Evolutionary conservation across 257 asterid genomes (phyloP), one percentile per base, ranked within the genome.

Genomic region (Cinchona pubescens): DNA sequence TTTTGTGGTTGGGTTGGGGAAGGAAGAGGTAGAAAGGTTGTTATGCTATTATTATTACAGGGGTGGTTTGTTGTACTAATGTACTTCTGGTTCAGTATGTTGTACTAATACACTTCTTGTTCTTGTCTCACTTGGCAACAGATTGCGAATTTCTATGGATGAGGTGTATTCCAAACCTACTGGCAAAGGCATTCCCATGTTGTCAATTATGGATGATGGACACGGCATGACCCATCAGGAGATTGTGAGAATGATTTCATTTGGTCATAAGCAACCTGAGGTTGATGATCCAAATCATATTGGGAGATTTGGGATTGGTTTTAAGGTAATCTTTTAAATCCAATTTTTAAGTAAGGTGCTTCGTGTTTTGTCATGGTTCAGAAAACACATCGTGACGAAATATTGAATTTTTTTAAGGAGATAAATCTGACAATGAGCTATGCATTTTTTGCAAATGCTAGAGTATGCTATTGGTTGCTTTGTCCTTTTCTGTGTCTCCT

Each of bases 251-350:
- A 90, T 91, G 97, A 63, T 91, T 76, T 82, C 94, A 51, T 90
- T 91, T 85, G 97, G 97, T 66, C 97, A 87, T 74, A 82, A 63
- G 46, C 91, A 86, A 80, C 83, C 88, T 62, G 87, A 80, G 67
- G 74, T 60, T 27, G 89, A 83, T 79, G 89, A 87, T 68, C 82
- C 87, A 23, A 75, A 91, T 78, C 90, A 69, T 62, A 88, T 91
- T 42, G 96, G 96, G 65, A 90, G 85, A 84, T 91, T 88, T 74
- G 97, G 97, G 67, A 84, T 91, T 84, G 97, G 97, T 65, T 91
- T 91, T 76, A 91, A 91, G 97, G 97, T 91, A 79, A 30, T 63
- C 42, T 46, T 40, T 16, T 42, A 9, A 63, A 40, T 34, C 7
- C 70, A 35, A 11, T 11, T 51, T 42, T 12, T 49, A n/a, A 5